These are phyloP conservation scores for Whalleya microplaca DNA, from an alignment of 2,329 filamentous ascomycete species.

Conservation along the genomic window DNA sequence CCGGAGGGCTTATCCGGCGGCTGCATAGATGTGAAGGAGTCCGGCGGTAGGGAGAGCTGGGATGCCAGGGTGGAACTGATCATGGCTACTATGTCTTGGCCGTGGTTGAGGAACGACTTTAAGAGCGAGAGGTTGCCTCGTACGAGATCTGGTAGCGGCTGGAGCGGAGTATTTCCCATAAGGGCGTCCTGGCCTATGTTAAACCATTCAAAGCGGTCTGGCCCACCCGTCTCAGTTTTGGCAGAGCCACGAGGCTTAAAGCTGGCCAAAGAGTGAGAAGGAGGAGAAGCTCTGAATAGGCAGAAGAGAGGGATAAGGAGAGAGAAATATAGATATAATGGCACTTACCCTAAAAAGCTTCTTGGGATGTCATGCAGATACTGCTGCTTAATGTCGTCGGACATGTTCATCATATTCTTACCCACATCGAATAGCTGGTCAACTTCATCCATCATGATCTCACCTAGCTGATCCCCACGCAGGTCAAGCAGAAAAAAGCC, in stretches of 20 bases:
- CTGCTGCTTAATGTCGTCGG: slow-evolving; percentile 8
- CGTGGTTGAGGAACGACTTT: slow-evolving; percentile 19
- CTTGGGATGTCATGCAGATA: slow-evolving; percentile 15
- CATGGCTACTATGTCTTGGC: slow-evolving; percentile 14
- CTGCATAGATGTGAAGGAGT: slow-evolving; percentile 31
- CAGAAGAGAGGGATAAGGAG: neutral
- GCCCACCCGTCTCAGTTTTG: slow-evolving; percentile 28
- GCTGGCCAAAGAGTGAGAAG: neutral
- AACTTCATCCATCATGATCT: slow-evolving; percentile 11
- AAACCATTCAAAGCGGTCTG: slow-evolving; percentile 37
- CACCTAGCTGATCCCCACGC: slow-evolving; percentile 7
- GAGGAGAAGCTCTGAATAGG: neutral
- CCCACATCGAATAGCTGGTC: slow-evolving; percentile 16
- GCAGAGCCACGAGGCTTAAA: slow-evolving; percentile 21
- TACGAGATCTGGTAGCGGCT: slow-evolving; percentile 17
- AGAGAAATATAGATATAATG: neutral
- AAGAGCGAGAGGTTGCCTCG: slow-evolving; percentile 3
- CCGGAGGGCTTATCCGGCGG: slow-evolving; percentile 31
- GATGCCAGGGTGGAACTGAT: slow-evolving; percentile 28
- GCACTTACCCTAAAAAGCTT: slow-evolving; percentile 21
- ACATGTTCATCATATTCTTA: slow-evolving; percentile 12
- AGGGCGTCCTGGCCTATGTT: slow-evolving; percentile 37
- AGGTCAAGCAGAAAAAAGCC: slow-evolving; percentile 28
- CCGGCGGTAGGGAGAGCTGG: slow-evolving; percentile 30
- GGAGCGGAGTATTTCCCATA: slow-evolving; percentile 23